Base-by-base conservation (phyloP, 2,329 filamentous ascomycete genomes). In the Fusarium pseudograminearum region DNA sequence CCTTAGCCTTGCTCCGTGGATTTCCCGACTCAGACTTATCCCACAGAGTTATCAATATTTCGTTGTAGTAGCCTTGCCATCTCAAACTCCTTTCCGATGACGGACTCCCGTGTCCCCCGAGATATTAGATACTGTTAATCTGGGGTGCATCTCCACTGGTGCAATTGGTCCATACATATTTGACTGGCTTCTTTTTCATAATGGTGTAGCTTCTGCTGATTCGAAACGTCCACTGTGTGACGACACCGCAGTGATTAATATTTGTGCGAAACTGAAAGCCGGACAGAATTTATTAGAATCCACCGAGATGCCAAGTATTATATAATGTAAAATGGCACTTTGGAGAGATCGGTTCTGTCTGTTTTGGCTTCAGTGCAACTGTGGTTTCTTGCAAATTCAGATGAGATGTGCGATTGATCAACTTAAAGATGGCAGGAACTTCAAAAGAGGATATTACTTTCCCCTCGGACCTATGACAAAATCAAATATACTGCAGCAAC, bases 91-190 rank as follows among this genome's bases (percentile, higher is more conserved):
- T 45, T 36, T 65, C 56, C 57, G 56, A 61, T 36, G 33, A 61
- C 52, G 45, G 40, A 47, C 50, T 58, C 45, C 62, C 48, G 54
- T 61, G 22, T 50, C 51, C 57, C 64, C 64, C 66, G 53, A 64
- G 59, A 54, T 71, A 64, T 66, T 48, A 61, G 56, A 59, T 59
- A 53, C 38, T 47, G 47, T 73, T 51, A 73, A 73, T 73, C 71
- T 70, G 71, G 71, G 70, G 71, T 72, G 58, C 36, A 66, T 61
- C 65, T 69, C 59, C 69, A 65, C 57, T 54, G 55, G 59, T 30
- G 40, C 63, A 61, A 68, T 57, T 65, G 40, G 33, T 40, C 42
- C 40, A 45, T 40, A 51, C 15, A 31, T 42, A 24, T 24, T 36
- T 38, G 22, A 30, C 12, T 28, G 26, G 20, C 34, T 40, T 28